Conservation (phyloP, 192 early-diverging fungal genomes). For the Funneliformis mosseae region DNA sequence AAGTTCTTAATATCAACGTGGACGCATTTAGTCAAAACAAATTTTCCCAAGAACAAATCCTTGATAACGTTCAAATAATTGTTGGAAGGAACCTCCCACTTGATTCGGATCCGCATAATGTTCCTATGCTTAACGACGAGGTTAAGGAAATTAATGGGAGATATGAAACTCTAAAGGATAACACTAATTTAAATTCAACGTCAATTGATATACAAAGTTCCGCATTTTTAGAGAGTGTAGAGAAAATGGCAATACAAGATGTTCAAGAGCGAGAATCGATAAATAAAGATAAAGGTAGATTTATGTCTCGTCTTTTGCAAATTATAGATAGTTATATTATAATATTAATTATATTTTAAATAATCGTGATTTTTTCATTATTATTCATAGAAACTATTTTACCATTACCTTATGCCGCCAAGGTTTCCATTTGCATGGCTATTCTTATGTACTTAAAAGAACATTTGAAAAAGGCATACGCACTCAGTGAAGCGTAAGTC, state of each 20-base stretch:
- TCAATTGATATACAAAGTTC: not conserved
- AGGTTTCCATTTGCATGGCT: slow-evolving; percentile 60
- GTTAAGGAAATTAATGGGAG: not conserved
- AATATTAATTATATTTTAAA: too few species aligned
- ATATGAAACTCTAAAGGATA: not conserved
- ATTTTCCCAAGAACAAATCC: not conserved
- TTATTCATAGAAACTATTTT: slow-evolving; percentile 22
- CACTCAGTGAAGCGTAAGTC: slow-evolving; percentile 49
- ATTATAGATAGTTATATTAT: too few species aligned
- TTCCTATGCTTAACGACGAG: not conserved
- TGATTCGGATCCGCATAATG: not conserved
- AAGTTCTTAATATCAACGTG: not conserved
- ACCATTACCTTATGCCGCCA: slow-evolving; percentile 41
- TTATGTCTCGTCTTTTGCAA: too few species aligned
- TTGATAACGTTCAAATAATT: slow-evolving; percentile 10
- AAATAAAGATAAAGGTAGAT: slow-evolving; percentile 9
- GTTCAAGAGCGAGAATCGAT: not conserved
- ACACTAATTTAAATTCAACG: not conserved
- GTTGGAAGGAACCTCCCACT: not conserved
- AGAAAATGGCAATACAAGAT: slow-evolving; percentile 1
- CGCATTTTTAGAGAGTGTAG: not conserved
- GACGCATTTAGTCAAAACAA: not conserved
- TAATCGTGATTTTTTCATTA: too few species aligned
- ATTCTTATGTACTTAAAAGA: slow-evolving; percentile 66
- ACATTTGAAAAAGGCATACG: slow-evolving; percentile 62